phyloP scores from a whole-genome alignment of 805 yeast species.

The Metschnikowia corniflorae region DNA sequence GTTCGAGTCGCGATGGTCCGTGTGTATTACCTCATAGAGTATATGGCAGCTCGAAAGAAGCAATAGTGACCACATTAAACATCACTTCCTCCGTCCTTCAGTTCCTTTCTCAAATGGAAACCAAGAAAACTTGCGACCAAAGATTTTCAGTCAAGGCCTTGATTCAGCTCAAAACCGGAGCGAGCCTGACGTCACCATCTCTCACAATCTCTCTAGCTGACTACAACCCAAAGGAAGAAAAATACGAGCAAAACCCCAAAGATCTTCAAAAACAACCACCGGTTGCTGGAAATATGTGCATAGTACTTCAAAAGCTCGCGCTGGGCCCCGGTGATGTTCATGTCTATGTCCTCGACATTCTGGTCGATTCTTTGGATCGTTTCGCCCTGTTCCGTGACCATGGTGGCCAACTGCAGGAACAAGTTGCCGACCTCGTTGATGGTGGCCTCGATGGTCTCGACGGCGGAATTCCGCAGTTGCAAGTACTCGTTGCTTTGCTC shows the following conservation, averaged over 20 bases:
- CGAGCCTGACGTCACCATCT: too few relatives aligned
- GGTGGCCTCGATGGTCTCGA: constrained; percentile 94
- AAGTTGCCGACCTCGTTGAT: constrained; percentile 94
- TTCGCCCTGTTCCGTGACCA: constrained; percentile 98
- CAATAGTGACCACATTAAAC: too few relatives aligned
- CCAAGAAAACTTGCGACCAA: too few relatives aligned
- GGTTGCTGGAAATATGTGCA: constrained; percentile 79
- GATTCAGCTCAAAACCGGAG: too few relatives aligned
- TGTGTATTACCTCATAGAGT: too few relatives aligned
- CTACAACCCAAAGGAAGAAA: constrained; percentile 75
- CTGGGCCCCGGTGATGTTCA: constrained; percentile 92
- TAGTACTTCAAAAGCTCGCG: constrained; percentile 88
- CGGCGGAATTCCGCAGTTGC: constrained; percentile 83
- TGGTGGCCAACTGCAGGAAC: constrained; percentile 91
- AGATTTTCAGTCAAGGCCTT: too few relatives aligned
- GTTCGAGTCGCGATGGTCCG: too few relatives aligned
- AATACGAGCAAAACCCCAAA: constrained; percentile 82
- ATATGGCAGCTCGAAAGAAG: too few relatives aligned
- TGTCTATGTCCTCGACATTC: constrained; percentile 87
- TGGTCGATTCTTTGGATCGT: constrained; percentile 92
- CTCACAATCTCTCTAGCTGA: constrained; percentile 40
- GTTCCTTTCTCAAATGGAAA: too few relatives aligned
- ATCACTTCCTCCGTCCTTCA: too few relatives aligned
- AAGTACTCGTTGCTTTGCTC: constrained; percentile 75
- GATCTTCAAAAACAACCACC: constrained; percentile 88